A percentile compares a stretch with the other conserved stretches of the same genome.
Evolutionary conservation across 2,329 filamentous ascomycete species (phyloP).

Genomic region (Colletotrichum cereale): DNA sequence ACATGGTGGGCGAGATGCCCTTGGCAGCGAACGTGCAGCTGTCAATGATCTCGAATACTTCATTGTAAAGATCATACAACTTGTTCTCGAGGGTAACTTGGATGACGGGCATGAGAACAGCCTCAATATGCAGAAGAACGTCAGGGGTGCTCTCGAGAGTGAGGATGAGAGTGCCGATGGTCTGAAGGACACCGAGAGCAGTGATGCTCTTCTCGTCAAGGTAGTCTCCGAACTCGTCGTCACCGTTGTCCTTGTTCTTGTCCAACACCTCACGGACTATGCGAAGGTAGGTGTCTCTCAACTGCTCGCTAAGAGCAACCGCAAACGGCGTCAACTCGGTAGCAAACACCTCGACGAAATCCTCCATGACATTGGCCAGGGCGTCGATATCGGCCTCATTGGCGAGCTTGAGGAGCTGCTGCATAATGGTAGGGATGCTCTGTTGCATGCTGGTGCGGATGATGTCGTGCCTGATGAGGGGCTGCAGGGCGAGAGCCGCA

Average conservation of each 20-base stretch:
- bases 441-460: constrained; percentile 97
- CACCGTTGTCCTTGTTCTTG: constrained; percentile 80
- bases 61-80: constrained; percentile 97
- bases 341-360: constrained; percentile 99
- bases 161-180: constrained; percentile 95
- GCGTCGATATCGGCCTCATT: constrained; percentile 99
- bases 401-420: constrained; percentile 94
- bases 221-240: constrained; percentile 88
- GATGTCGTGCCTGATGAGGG: constrained; percentile 93
- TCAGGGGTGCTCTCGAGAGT: constrained; percentile 98
- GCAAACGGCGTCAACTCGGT: constrained; percentile 96
- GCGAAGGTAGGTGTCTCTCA: constrained; percentile 94
- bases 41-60: constrained; percentile 98
- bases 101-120: constrained; percentile 96
- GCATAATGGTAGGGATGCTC: constrained; percentile 99
- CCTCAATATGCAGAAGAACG: constrained; percentile 93
- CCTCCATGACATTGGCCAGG: constrained; percentile 98
- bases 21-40: constrained; percentile 99
- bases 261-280: constrained; percentile 94
- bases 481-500: constrained; percentile 92
- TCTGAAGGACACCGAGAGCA: constrained; percentile 94
- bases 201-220: constrained; percentile 99
- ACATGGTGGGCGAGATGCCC: constrained; percentile 95
- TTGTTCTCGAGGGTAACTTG: constrained; percentile 97
- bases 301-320: constrained; percentile 93